Conservation (phyloP, 495 filamentous ascomycete species). For the Pseudevernia furfuracea region DNA sequence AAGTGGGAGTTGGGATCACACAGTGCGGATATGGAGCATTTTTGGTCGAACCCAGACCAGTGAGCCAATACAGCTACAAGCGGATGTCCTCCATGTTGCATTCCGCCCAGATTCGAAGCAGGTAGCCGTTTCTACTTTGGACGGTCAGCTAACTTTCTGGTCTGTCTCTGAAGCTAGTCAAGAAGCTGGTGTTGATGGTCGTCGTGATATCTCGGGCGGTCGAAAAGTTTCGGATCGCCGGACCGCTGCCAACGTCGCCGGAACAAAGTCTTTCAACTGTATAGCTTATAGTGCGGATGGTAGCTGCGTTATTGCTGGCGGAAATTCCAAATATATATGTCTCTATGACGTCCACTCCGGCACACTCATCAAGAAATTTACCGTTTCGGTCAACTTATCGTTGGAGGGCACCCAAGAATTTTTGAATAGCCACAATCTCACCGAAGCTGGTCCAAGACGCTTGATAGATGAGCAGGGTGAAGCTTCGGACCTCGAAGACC, state of each 20-base stretch:
- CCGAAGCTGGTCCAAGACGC: slow-evolving; percentile 77
- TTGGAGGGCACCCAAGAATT: slow-evolving; percentile 94
- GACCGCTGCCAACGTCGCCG: slow-evolving; percentile 81
- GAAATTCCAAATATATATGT: slow-evolving; percentile 96
- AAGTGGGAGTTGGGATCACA: slow-evolving; percentile 92
- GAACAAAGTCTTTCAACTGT: slow-evolving; percentile 81
- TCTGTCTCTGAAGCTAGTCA: slow-evolving; percentile 80
- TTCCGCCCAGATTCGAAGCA: slow-evolving; percentile 87
- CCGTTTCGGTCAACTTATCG: slow-evolving; percentile 86
- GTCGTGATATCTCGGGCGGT: slow-evolving; percentile 87
- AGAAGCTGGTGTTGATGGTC: slow-evolving; percentile 70
- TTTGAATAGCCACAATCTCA: slow-evolving; percentile 82
- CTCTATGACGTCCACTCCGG: slow-evolving; percentile 85
- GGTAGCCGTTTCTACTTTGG: slow-evolving; percentile 82
- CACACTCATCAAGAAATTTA: slow-evolving; percentile 87
- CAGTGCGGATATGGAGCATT: slow-evolving; percentile 89
- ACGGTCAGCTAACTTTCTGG: slow-evolving; percentile 95
- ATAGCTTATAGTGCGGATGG: slow-evolving; percentile 89
- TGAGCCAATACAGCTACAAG: slow-evolving; percentile 82
- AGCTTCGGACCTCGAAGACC: slow-evolving; percentile 78
- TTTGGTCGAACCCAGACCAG: slow-evolving; percentile 90
- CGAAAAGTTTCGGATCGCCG: slow-evolving; percentile 77
- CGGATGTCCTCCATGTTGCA: slow-evolving; percentile 80
- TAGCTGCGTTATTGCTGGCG: slow-evolving; percentile 77
- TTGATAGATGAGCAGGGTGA: slow-evolving; percentile 83